Evolutionary conservation across 1,284 basidiomycete genomes (phyloP), one percentile per base, ranked within the genome.

Genomic region (Schizopora paradoxa): DNA sequence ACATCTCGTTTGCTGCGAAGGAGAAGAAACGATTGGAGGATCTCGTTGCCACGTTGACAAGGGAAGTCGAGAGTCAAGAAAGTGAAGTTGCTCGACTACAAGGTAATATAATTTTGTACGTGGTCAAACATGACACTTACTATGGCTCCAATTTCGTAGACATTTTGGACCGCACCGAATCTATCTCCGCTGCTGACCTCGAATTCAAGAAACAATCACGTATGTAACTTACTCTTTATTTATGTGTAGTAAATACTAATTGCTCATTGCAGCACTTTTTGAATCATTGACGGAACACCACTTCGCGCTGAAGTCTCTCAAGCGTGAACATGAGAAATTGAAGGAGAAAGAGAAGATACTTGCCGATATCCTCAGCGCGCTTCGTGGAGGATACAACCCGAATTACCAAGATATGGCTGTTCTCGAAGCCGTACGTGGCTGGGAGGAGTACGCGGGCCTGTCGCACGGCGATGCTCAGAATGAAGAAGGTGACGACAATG

Each of bases 351-450:
- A 94, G 56, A 75, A 79, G 51, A 74, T 79, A 21, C 76, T 99
- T 2, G 84, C 85, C n/a, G 77, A 82, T n/a, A 86, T 98, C 42
- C 75, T 99, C 11, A 77, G 84, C 48, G 74, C 84, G 28, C 76
- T 99, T 2, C 79, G 89, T 8, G 76, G 77, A 6, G 85, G 86
- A 0, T 98, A 97, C 70, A 99, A 99, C 65, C 95, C 95, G 18
- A 99, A 99, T 66, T 97, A 97, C 64, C 91, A 95, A 64, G 95
- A 99, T 61, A 98, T 99, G 95, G 94, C 91, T 6, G 95, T 98
- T 48, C 81, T 97, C 33, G 93, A 94, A 55, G 94, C 95, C 13
- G 93, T 97, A 5, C 83, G 92, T 36, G 93, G 92, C 8, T 98
- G 91, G 82, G 88, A 91, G 59, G 79, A 84, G 47, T 78, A 84